Base-by-base conservation (phyloP, 2,329 filamentous ascomycete genomes). In the Xylaria sp. region DNA sequence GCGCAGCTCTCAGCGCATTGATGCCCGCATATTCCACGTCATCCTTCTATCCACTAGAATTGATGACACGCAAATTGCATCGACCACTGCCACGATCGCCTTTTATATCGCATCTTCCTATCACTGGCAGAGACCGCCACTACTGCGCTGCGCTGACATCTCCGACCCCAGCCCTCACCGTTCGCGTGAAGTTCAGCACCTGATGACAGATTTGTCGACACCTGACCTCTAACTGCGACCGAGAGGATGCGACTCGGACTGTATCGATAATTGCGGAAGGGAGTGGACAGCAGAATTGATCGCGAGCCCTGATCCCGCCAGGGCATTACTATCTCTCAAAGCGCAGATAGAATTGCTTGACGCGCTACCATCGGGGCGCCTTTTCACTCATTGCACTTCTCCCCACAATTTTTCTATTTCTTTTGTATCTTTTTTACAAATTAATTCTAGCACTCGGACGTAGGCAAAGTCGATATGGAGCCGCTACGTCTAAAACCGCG, bases 401-500 rank as follows among this genome's bases (percentile, higher is more conserved):
- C 34, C 9, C 69, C 54, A 41, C 48, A 63, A 55, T 57, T 37
- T 9, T 37, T 37, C 56, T 62, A 44, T 61, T 10, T 63, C 28
- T 28, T 28, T 4, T 28, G 28, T 28, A 28, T 28, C 28, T 28
- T 62, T 50, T 61, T 10, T 63, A 65, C 37, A 34, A 12, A 52
- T 48, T n/a, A 34, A 44, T 23, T 20, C 56, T 46, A 15, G 32
- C 46, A 63, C 32, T 34, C 57, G 52, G 8, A 63, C 51, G 34
- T 60, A 54, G 76, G 65, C 46, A 37, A 63, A 51, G 77, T 76
- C 76, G 80, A 74, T 69, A 90, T 91, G 85, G 88, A 88, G 60
- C 81, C 85, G 52, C 77, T 88, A 76, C 84, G 84, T 74, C 80
- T 88, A 50, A 88, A 88, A 78, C 81, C 82, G 51, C 82, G 86